A percentile compares a stretch with the other conserved stretches of the same genome.
These are phyloP conservation scores for Capronia coronata DNA, from an alignment of 2,329 filamentous ascomycete genomes.

Conservation along the genomic window DNA sequence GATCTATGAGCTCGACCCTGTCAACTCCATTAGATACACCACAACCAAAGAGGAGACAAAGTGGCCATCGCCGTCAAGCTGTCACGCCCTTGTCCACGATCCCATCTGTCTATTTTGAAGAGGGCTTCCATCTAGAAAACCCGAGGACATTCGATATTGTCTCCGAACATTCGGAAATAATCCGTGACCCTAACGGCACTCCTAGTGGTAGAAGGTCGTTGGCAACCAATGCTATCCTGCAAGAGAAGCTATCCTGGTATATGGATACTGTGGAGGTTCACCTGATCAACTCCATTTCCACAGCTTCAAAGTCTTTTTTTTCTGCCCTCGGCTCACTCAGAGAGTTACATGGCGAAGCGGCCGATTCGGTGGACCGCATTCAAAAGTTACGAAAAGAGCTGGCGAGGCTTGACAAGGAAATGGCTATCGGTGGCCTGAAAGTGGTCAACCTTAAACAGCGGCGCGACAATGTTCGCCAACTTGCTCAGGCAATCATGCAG, in stretches of 20 bases:
- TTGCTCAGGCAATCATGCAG: constrained; percentile 77
- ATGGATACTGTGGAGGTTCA: constrained; percentile 99
- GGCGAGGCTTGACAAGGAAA: constrained; percentile 72
- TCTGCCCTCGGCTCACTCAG: constrained; percentile 84
- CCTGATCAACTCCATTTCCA: constrained; percentile 90
- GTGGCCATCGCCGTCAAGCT: constrained; percentile 56
- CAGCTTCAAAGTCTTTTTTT: constrained; percentile 93
- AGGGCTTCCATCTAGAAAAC: constrained; percentile 91
- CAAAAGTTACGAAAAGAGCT: constrained; percentile 74
- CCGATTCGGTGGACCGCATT: constrained; percentile 83
- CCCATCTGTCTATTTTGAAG: constrained; percentile 87
- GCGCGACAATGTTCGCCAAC: constrained; percentile 73
- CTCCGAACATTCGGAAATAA: constrained; percentile 92
- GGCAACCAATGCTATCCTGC: constrained; percentile 91
- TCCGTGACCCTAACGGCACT: constrained; percentile 59
- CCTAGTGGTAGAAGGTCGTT: constrained; percentile 66
- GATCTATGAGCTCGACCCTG: constrained; percentile 40
- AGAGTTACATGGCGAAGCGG: constrained; percentile 84
- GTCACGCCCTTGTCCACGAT: constrained; percentile 87
- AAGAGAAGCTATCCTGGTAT: constrained; percentile 98
- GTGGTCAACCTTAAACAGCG: constrained; percentile 76
- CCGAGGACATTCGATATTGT: constrained; percentile 94
- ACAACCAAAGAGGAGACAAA: constrained; percentile 45
- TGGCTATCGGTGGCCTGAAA: constrained; percentile 76
- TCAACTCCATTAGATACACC: constrained; percentile 45